These are phyloP conservation scores for Gracilaria gracilis DNA, from an alignment of 23 red algal species.

Conservation along the genomic window DNA sequence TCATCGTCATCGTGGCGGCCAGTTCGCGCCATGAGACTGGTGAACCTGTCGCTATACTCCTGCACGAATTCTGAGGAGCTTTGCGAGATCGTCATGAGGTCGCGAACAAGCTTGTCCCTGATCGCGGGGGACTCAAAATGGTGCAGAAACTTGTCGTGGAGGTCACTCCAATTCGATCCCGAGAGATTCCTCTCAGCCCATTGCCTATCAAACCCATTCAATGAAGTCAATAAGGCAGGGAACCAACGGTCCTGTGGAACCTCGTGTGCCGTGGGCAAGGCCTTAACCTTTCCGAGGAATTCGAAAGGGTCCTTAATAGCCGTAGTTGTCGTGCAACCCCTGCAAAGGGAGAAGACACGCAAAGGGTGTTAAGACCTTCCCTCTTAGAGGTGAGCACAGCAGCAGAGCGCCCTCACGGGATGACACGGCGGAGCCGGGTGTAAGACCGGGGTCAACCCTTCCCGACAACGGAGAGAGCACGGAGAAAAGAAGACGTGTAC, in stretches of 20 bases:
- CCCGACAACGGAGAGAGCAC: too few relatives aligned
- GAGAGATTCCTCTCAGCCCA: constrained; percentile 17
- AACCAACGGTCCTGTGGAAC: constrained; percentile 11
- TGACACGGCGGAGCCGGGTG: too few relatives aligned
- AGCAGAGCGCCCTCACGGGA: too few relatives aligned
- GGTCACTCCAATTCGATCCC: not conserved
- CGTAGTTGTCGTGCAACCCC: too few relatives aligned
- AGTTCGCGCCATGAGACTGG: constrained; percentile 27
- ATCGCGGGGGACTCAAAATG: constrained; percentile 39
- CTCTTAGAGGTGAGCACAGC: too few relatives aligned
- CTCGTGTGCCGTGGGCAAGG: constrained; percentile 19
- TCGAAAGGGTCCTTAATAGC: constrained; percentile 29
- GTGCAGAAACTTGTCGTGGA: constrained; percentile 7
- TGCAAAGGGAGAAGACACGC: too few relatives aligned
- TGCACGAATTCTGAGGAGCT: not conserved
- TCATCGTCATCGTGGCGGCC: constrained; percentile 15
- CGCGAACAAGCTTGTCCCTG: constrained; percentile 15
- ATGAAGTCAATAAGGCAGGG: not conserved
- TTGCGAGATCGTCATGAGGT: constrained; percentile 33
- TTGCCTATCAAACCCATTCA: constrained; percentile 24
- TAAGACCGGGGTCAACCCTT: too few relatives aligned
- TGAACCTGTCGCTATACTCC: constrained; percentile 40
- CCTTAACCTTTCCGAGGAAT: constrained; percentile 26
- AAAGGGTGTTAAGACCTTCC: too few relatives aligned
- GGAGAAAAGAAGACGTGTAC: too few relatives aligned